Conservation (phyloP, 2,329 filamentous ascomycete species). For the Podosphaera fusca region DNA sequence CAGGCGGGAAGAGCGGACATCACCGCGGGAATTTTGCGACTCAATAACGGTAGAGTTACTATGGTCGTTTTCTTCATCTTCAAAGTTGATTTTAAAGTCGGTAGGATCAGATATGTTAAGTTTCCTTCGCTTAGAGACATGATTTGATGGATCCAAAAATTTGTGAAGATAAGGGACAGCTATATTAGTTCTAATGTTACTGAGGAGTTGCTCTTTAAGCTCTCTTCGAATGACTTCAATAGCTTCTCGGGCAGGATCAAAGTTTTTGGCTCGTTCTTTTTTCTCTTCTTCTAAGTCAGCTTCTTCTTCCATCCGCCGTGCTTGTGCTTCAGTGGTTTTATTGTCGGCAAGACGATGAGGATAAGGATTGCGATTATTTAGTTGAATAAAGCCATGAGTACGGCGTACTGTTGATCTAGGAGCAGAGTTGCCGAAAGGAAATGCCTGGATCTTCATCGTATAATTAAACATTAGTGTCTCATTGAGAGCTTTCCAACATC, state of each 20-base stretch:
- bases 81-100: slow-evolving; percentile 30
- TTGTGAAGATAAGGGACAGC: slow-evolving; percentile 61
- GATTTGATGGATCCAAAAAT: slow-evolving; percentile 61
- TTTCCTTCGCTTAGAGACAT: slow-evolving; percentile 55
- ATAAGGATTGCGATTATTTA: slow-evolving; percentile 19
- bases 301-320: slow-evolving; percentile 48
- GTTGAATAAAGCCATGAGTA: slow-evolving; percentile 7
- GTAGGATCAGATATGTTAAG: slow-evolving; percentile 53
- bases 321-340: slow-evolving; percentile 41
- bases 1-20: slow-evolving; percentile 31
- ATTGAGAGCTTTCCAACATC: slow-evolving; percentile 59
- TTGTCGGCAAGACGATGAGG: slow-evolving; percentile 22
- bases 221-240: slow-evolving; percentile 57
- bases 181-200: slow-evolving; percentile 72
- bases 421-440: slow-evolving; percentile 17
- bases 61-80: slow-evolving; percentile 34
- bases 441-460: slow-evolving; percentile 72
- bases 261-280: slow-evolving; percentile 59
- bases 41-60: slow-evolving; percentile 31
- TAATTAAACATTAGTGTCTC: slow-evolving; percentile 80
- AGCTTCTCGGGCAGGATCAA: slow-evolving; percentile 77
- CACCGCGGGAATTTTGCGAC: slow-evolving; percentile 40
- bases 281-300: slow-evolving; percentile 79
- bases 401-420: slow-evolving; percentile 2
- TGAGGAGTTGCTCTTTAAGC: slow-evolving; percentile 64